These are phyloP conservation scores for Eruca vesicaria DNA, from an alignment of 441 rosid genomes.

Conservation along the genomic window DNA sequence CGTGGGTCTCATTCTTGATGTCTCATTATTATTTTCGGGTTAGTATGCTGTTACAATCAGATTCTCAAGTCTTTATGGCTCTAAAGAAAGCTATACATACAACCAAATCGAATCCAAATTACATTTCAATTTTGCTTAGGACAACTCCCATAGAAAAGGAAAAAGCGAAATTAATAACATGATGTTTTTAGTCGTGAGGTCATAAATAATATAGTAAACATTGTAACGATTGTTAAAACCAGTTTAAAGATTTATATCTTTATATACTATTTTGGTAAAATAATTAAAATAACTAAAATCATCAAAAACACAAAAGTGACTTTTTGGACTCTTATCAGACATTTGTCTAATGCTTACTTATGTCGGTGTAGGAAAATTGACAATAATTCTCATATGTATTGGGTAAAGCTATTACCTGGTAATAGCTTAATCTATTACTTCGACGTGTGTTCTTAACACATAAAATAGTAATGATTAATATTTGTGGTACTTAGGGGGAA, in stretches of 20 bases:
- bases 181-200: background rate
- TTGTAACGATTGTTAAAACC: no score
- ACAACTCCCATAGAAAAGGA: background rate
- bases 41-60: conserved; percentile 19
- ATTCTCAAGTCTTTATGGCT: background rate
- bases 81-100: background rate
- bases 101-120: background rate
- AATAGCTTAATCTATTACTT: background rate
- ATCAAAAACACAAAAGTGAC: background rate
- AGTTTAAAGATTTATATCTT: no score
- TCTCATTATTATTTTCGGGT: background rate
- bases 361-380: background rate
- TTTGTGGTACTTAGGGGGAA: background rate
- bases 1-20: background rate
- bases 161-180: background rate
- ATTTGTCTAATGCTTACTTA: background rate
- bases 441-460: background rate
- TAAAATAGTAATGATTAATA: background rate
- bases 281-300: background rate
- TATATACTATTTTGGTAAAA: no score
- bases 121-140: background rate
- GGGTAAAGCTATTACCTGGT: background rate
- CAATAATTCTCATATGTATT: background rate
- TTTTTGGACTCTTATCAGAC: background rate
- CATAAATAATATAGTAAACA: no score